Conservation (phyloP, 441 rosid genomes). For the Erodium texanum region DNA sequence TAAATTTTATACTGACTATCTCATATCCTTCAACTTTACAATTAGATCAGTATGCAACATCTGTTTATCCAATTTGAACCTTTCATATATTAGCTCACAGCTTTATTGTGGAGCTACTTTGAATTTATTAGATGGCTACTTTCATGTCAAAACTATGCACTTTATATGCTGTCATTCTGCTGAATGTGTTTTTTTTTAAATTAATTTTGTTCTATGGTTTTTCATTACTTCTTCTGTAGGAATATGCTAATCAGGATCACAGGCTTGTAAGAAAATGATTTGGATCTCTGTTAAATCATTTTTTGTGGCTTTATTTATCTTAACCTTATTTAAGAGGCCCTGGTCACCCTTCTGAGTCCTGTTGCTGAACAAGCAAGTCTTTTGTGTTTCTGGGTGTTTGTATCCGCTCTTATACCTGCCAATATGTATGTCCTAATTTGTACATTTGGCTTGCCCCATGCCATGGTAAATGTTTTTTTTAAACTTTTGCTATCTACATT, state of each 20-base stretch:
- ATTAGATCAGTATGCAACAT: not conserved
- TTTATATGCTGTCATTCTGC: not conserved
- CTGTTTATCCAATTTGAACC: not conserved
- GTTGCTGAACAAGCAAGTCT: not conserved
- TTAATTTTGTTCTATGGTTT: not conserved
- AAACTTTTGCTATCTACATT: too few relatives aligned
- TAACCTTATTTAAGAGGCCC: not conserved
- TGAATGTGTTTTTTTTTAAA: not conserved
- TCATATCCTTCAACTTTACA: slow-evolving; percentile 1
- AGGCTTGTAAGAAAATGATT: not conserved
- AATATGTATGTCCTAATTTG: not conserved
- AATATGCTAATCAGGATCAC: not conserved
- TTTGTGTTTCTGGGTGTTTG: not conserved
- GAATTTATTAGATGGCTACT: not conserved
- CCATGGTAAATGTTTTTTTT: too few relatives aligned
- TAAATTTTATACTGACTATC: slow-evolving; percentile 17
- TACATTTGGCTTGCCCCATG: too few relatives aligned
- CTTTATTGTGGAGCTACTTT: not conserved
- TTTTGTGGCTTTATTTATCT: not conserved
- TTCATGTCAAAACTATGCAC: not conserved
- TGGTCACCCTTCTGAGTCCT: not conserved
- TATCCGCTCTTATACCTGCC: not conserved
- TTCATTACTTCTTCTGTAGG: not conserved
- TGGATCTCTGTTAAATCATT: not conserved
- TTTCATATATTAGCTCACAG: not conserved